Evolutionary conservation across 108 stramenopile genomes (phyloP), one percentile per base, ranked within the genome.

Genomic region (Mediolabrus comicus): DNA sequence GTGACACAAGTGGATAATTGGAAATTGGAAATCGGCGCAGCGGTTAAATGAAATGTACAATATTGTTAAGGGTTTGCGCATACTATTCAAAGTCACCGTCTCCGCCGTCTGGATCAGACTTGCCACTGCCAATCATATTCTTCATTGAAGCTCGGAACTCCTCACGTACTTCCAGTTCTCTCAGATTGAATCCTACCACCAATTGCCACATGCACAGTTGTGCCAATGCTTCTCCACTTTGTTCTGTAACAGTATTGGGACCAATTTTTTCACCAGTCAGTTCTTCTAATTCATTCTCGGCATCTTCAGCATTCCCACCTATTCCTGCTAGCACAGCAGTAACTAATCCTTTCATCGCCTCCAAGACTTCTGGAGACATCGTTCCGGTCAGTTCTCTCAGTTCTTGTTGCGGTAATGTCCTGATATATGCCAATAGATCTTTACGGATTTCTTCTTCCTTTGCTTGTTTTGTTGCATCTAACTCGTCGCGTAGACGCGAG

Each of bases 151-250:
- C 61, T 36, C 70, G 51, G 30, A 83, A 68, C 39, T 91, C 86
- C 69, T 95, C 91, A 58, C 90, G 65, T 1, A 95, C 96, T 82
- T 98, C 97, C 59, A 98, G 63, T 57, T 96, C 92, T 56, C 97
- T 65, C 22, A 98, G 80, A 77, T 94, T 95, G 83, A 92, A 98
- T 13, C 97, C 97, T 30, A 96, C 89, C 10, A 89, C 96, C 30
- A 98, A 86, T 77, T 98, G 97, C 97, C 97, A 98, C 97, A 98
- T 96, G 72, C 96, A 97, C n/a, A 98, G 74, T 72, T 97, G 96
- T 7, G 95, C 95, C 89, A 98, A 89, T 38, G 92, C 89, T 63
- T 89, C 89, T 3, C 93, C 89, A 49, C 89, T 92, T 67, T 96
- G 96, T 65, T 98, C 95, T 4, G 95, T 95, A 4, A 95, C 79